Evolutionary conservation across 1,284 basidiomycete genomes (phyloP), one percentile per base, ranked within the genome.

Genomic region (Boletus smithii): DNA sequence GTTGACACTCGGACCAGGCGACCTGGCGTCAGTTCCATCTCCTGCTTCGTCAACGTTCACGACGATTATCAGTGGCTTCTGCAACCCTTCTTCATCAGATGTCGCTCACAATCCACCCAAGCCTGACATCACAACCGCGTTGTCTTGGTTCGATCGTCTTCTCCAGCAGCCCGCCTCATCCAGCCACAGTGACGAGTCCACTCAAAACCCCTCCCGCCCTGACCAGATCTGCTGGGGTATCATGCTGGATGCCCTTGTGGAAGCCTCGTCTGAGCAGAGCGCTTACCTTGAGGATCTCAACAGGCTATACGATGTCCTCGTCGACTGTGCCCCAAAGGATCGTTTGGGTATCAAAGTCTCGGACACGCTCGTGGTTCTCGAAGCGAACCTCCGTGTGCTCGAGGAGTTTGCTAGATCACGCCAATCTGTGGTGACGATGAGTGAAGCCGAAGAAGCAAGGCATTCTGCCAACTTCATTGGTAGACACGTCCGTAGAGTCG

Each of bases 131-230:
- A 59, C 71, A 3, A 81, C 79, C 1, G 91, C 91, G 0, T 58
- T 84, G 31, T 62, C 72, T 9, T 91, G 88, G 90, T 88, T 87
- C 59, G 72, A 85, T 44, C 74, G 78, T 41, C 71, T 89, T 32
- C 65, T 84, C 31, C 62, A 71, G 38, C 75, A 79, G 48, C 69
- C 70, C 6, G 46, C 63, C 9, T 54, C 65, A 8, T 67, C 73
- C 1, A 42, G 34, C n/a, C 49, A 66, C 54, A 69, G 71, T 2
- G 74, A 69, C 50, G 65, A 71, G 31, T 61, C 76, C 17, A 58
- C 71, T n/a, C 58, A 53, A 8, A 68, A 67, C 1, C 73, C 75
- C 18, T 67, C 74, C 3, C 75, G 75, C 23, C 85, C 85, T 0
- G 73, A 79, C 51, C 51, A 58, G 4, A 51, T 62, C 5, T 75